Evolutionary conservation across 1,139 yeast species (phyloP).

Genomic region (Candida pseudoviswanathii): DNA sequence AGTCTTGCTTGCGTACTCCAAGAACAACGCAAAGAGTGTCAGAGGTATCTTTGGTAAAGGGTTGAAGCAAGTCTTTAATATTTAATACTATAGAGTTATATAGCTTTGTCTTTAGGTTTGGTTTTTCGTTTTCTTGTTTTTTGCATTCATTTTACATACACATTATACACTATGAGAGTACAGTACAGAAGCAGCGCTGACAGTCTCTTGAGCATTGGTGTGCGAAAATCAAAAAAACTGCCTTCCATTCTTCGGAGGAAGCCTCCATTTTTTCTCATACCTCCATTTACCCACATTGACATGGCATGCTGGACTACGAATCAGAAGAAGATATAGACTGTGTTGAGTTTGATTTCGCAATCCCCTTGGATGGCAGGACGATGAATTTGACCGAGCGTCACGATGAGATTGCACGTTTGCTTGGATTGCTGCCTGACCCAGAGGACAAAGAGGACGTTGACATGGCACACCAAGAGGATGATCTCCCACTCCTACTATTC

Average conservation of each 20-base stretch:
- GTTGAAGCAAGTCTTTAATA: slow-evolving; percentile 21
- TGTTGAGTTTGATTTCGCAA: slow-evolving; percentile 30
- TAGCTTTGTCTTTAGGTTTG: background rate
- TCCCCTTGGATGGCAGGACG: slow-evolving; percentile 20
- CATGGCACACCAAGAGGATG: background rate
- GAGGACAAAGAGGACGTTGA: slow-evolving; percentile 14
- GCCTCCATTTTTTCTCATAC: background rate
- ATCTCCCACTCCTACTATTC: slow-evolving; percentile 21
- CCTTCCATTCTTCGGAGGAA: too few relatives aligned
- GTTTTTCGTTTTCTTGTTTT: background rate
- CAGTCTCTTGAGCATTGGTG: background rate
- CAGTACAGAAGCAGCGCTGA: background rate
- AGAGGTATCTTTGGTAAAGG: slow-evolving; percentile 42
- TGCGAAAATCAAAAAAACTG: background rate
- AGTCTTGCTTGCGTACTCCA: slow-evolving; percentile 34
- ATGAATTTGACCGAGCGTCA: slow-evolving; percentile 25
- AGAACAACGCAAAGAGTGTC: slow-evolving; percentile 28
- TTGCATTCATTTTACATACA: slow-evolving; percentile 2
- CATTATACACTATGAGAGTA: background rate
- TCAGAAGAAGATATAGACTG: slow-evolving; percentile 23
- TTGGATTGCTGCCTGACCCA: slow-evolving; percentile 22
- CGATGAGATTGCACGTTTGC: slow-evolving; percentile 19
- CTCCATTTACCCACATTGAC: slow-evolving; percentile 10
- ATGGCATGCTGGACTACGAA: slow-evolving; percentile 29
- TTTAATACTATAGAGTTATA: slow-evolving; percentile 14